These are phyloP conservation scores for Dorcoceras hygrometricum DNA, from an alignment of 257 asterid genomes.

Conservation along the genomic window DNA sequence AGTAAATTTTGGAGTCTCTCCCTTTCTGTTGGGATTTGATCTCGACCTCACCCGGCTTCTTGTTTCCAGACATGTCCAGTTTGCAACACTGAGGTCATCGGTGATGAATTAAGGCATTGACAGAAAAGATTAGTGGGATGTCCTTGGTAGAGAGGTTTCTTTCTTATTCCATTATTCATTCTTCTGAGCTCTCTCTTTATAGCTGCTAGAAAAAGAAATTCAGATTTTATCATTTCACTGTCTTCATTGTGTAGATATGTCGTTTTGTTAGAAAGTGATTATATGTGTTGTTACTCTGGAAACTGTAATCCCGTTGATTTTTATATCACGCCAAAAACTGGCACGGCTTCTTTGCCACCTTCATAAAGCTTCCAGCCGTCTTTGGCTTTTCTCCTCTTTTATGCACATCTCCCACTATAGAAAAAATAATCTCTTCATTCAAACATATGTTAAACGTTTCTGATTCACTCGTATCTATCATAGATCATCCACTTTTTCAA, in stretches of 20 bases:
- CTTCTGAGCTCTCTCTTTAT: conserved; percentile 22
- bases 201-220: conserved; percentile 35
- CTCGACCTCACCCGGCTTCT: conserved; percentile 10
- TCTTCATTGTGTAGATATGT: conserved; percentile 19
- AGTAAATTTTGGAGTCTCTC: no score
- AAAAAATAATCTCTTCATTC: no score
- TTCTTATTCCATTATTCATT: conserved; percentile 25
- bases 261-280: neutral
- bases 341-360: no score
- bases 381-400: no score
- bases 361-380: no score
- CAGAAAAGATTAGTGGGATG: conserved; percentile 12
- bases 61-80: conserved; percentile 75
- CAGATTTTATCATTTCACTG: conserved; percentile 25
- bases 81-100: conserved; percentile 74
- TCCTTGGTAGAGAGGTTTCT: conserved; percentile 19
- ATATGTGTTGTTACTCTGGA: neutral
- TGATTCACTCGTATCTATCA: no score
- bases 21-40: neutral
- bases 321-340: no score
- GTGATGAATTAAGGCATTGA: conserved; percentile 43
- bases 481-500: no score
- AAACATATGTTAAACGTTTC: no score
- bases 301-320: neutral
- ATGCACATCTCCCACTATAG: no score